Base-by-base conservation (phyloP, 202 grass and related monocot species). In the Digitaria exilis region DNA sequence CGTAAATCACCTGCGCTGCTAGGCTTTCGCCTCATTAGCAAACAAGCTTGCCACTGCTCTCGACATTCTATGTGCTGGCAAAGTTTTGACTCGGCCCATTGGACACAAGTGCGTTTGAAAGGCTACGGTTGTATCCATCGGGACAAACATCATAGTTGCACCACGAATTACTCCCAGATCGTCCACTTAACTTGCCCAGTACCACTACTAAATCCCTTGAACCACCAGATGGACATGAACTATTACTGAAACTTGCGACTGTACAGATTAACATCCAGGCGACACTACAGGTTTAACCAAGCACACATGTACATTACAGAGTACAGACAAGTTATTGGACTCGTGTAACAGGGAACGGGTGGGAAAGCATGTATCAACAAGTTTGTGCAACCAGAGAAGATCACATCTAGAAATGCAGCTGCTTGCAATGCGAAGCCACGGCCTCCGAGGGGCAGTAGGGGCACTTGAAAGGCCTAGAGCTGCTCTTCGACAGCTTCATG, bases 391-490 rank as follows among this genome's bases (percentile, higher is more conserved):
- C 78, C 17, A n/a, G n/a, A n/a, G 21, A 10, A 31, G 43, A 77
- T 59, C 17, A 41, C 81, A 80, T 79, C 71, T 79, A 98, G 80
- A 98, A 98, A 93, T 90, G 75, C 24, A 98, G 91, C 65, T 92
- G 83, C 85, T 85, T 98, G 85, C 96, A 98, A 69, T 95, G 87
- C 1, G 84, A 87, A 16, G 87, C 85, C 1, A 77, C 80, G 13
- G 88, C 93, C 72, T 90, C 91, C 0, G 76, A 85, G 9, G 96
- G 96, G 26, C 96, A 98, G 82, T 94, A 98, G 30, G 93, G 96
- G 69, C 96, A 98, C 71, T 96, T 96, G 50, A 98, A 98, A 24
- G 85, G 76, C 73, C 96, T 82, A 28, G 93, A 94, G 72, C 93
- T 96, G 71, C 86, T 92, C 78, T 96, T 96, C 0, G 92, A 95